phyloP scores from a whole-genome alignment of 148 eudicot genomes.

The Amaranthus hypochondriacus region DNA sequence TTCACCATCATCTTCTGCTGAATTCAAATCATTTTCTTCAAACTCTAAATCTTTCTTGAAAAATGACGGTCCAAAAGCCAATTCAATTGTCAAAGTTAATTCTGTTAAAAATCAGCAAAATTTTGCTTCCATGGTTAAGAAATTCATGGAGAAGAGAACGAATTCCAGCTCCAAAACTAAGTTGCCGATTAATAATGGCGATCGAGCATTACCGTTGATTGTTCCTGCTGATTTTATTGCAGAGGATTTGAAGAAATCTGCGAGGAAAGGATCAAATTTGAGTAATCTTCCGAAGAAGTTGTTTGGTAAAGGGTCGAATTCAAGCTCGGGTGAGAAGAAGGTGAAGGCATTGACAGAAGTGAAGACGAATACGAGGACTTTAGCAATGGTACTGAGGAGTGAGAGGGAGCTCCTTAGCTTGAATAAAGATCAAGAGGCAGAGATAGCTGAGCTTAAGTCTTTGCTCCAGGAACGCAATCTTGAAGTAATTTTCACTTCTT shows the following conservation, averaged over 20 bases:
- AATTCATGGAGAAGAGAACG: constrained; percentile 48
- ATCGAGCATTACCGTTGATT: constrained; percentile 26
- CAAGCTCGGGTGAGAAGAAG: constrained; percentile 29
- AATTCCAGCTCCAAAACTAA: constrained; percentile 17
- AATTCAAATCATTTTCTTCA: constrained; percentile 25
- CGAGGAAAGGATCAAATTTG: constrained; percentile 30
- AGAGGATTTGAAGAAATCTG: constrained; percentile 54
- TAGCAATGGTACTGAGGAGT: constrained; percentile 84
- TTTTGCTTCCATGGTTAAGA: constrained; percentile 66
- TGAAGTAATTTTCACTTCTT: constrained; percentile 37
- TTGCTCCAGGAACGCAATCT: constrained; percentile 49
- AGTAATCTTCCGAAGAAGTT: constrained; percentile 54
- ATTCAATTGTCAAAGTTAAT: constrained; percentile 24
- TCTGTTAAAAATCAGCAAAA: constrained; percentile 35
- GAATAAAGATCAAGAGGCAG: constrained; percentile 59
- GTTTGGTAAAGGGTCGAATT: constrained; percentile 36
- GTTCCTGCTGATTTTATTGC: constrained; percentile 49
- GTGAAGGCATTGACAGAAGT: constrained; percentile 73
- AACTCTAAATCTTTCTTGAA: constrained; percentile 17
- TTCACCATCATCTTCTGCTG: constrained; percentile 42
- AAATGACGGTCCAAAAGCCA: constrained; percentile 4
- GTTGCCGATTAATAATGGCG: not conserved
- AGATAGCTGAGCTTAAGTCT: constrained; percentile 48
- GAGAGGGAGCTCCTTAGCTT: constrained; percentile 74
- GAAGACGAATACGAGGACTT: constrained; percentile 65